Base-by-base conservation (phyloP, 1,139 yeast genomes). In the Yamadazyma spencermartinsiae region DNA sequence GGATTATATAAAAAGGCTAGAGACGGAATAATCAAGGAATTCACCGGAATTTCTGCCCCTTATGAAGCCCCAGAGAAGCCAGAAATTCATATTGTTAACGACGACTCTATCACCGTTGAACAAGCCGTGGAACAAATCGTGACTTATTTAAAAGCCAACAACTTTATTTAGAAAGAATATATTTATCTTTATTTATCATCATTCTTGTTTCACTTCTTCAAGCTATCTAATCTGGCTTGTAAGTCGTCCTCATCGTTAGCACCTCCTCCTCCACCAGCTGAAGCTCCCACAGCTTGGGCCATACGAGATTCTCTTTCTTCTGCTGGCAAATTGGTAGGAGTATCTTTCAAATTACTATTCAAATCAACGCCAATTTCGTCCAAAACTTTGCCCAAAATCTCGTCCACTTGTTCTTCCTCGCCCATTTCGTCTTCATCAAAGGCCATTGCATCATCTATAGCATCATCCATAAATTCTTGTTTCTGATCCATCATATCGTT, bases 401-500 rank as follows among this genome's bases (percentile, higher is more conserved):
- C 97, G 55, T 92, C 98, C 11, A 87, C 86, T 58, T 92, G 97
- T 51, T 87, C 96, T 49, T 84, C 89, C 50, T 82, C 84, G 37
- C 72, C 76, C 49, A 69, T 61, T 40, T 75, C 82, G 40, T 74
- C 85, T 36, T 82, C 89, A 43, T 86, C 82, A 57, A 82, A 87
- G 39, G 85, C 95, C 89, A 90, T 87, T 19, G 92, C 84, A 58
- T 90, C 97, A 58, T 92, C 98, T 51, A 94, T 84, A 11, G 96
- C 95, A 57, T 92, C 98, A 59, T 92, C 98, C 87, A 92, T 94
- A 78, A 92, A 88, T 57, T 94, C 99, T 60, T 92, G 98, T 54
- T 96, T 84, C 65, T 92, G 98, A 61, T 92, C 98, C 98, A 92
- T 92, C 57, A 94, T 69, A 58, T 92, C 98, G 61, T 86, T 88